These are phyloP conservation scores for Rhizopus arrhizus DNA, from an alignment of 371 early-diverging fungal genomes.

Conservation along the genomic window DNA sequence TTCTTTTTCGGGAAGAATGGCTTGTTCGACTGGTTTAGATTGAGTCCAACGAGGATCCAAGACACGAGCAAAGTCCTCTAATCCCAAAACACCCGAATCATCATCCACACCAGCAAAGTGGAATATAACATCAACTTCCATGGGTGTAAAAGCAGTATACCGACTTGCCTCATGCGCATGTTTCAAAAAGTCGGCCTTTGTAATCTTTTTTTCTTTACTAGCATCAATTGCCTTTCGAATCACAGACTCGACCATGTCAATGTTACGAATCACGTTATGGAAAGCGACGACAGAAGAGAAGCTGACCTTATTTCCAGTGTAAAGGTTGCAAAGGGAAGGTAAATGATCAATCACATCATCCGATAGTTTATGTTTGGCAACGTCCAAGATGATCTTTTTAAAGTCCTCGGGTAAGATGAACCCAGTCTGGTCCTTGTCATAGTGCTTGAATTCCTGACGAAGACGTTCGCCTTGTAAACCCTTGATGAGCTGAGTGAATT, in stretches of 20 bases:
- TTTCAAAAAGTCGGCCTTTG: slow-evolving; percentile 64
- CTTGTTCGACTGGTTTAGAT: slow-evolving; percentile 21
- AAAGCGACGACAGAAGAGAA: slow-evolving; percentile 71
- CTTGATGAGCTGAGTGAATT: slow-evolving; percentile 81
- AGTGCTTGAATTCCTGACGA: slow-evolving; percentile 77
- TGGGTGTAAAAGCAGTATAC: slow-evolving; percentile 74
- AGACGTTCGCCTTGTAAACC: slow-evolving; percentile 80
- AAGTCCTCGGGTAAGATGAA: slow-evolving; percentile 70
- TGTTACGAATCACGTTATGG: slow-evolving; percentile 74
- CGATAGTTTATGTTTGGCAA: slow-evolving; percentile 72
- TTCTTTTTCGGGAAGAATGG: slow-evolving; percentile 8
- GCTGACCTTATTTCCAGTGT: slow-evolving; percentile 58
- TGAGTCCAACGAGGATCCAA: slow-evolving; percentile 68
- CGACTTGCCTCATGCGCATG: slow-evolving; percentile 63
- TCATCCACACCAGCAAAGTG: slow-evolving; percentile 74
- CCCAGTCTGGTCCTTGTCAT: slow-evolving; percentile 69
- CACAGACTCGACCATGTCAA: slow-evolving; percentile 73
- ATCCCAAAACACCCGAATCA: slow-evolving; percentile 54
- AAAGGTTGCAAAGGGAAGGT: slow-evolving; percentile 66
- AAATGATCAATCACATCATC: slow-evolving; percentile 71
- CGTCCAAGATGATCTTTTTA: slow-evolving; percentile 64
- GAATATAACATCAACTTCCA: slow-evolving; percentile 84
- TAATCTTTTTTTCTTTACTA: slow-evolving; percentile 61
- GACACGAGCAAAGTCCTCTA: slow-evolving; percentile 66
- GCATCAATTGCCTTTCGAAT: slow-evolving; percentile 59